These are phyloP conservation scores for Phytophthora lateralis DNA, from an alignment of 352 stramenopile species.

Conservation along the genomic window DNA sequence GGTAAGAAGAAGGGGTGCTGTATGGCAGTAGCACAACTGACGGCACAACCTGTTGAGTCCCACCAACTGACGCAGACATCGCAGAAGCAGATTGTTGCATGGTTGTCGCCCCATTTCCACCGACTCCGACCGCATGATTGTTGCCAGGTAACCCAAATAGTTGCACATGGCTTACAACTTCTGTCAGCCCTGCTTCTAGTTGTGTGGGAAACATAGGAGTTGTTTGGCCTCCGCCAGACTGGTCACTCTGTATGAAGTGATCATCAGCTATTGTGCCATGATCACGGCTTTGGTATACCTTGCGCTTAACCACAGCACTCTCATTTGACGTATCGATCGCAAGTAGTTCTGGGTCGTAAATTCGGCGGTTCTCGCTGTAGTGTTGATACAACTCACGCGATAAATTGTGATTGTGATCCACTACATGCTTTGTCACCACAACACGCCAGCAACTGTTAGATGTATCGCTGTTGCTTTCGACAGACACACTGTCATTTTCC, in stretches of 20 bases:
- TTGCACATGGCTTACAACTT: conserved; percentile 29
- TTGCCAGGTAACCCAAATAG: conserved; percentile 13
- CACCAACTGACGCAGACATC: conserved; percentile 6
- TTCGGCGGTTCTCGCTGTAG: conserved; percentile 79
- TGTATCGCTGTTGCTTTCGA: neutral
- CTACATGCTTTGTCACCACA: conserved; percentile 76
- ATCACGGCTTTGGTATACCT: conserved; percentile 8
- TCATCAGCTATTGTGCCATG: neutral
- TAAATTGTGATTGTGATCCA: conserved; percentile 85
- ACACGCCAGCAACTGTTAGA: conserved; percentile 54
- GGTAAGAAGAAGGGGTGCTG: conserved; percentile 19
- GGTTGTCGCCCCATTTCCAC: conserved; percentile 9
- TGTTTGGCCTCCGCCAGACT: conserved; percentile 5
- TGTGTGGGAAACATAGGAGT: conserved; percentile 21
- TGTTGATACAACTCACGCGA: conserved; percentile 74
- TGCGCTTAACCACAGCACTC: conserved; percentile 31
- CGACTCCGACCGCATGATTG: conserved; percentile 7
- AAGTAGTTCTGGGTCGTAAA: conserved; percentile 77
- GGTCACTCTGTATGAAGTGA: conserved; percentile 1
- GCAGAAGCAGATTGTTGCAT: conserved; percentile 12
- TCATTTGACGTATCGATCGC: conserved; percentile 56
- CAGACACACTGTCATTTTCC: neutral
- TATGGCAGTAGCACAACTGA: conserved; percentile 45
- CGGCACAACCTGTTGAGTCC: conserved; percentile 23
- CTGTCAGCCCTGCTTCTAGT: conserved; percentile 28